Evolutionary conservation across 257 asterid species (phyloP).

Genomic region (Salvia miltiorrhiza): DNA sequence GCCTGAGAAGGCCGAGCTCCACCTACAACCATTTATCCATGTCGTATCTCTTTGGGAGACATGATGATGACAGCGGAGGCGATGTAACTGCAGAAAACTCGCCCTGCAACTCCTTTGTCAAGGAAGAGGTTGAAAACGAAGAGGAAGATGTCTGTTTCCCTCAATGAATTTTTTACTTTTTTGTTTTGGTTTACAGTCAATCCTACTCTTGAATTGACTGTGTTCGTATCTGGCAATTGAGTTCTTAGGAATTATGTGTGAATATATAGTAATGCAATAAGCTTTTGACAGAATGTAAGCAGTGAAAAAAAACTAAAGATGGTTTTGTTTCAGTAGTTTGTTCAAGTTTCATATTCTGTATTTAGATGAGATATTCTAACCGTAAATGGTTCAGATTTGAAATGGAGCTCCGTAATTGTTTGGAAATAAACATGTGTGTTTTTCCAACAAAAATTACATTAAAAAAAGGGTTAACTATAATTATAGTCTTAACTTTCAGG

Average conservation of each 20-base stretch:
- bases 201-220: not conserved
- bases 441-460: too few species aligned
- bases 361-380: too few species aligned
- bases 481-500: too few species aligned
- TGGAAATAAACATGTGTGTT: too few species aligned
- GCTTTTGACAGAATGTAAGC: slow-evolving; percentile 12
- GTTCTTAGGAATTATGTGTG: not conserved
- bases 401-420: too few species aligned
- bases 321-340: too few species aligned
- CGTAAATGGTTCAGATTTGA: too few species aligned
- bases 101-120: slow-evolving; percentile 32
- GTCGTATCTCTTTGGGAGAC: slow-evolving; percentile 55
- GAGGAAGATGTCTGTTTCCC: slow-evolving; percentile 32
- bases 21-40: slow-evolving; percentile 67
- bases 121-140: slow-evolving; percentile 33
- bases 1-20: slow-evolving; percentile 66
- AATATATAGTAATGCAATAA: slow-evolving; percentile 10
- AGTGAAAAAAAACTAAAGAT: slow-evolving; percentile 5
- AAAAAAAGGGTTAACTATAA: too few species aligned
- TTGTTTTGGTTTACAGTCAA: not conserved
- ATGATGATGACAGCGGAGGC: slow-evolving; percentile 43
- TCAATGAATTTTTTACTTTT: slow-evolving; percentile 15
- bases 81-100: slow-evolving; percentile 63
- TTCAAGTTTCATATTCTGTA: too few species aligned
- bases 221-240: not conserved